Percentiles rank a stretch among this genome's conserved stretches.
Evolutionary conservation across 2,329 filamentous ascomycete genomes (phyloP).

Genomic region (Xylaria sp.): DNA sequence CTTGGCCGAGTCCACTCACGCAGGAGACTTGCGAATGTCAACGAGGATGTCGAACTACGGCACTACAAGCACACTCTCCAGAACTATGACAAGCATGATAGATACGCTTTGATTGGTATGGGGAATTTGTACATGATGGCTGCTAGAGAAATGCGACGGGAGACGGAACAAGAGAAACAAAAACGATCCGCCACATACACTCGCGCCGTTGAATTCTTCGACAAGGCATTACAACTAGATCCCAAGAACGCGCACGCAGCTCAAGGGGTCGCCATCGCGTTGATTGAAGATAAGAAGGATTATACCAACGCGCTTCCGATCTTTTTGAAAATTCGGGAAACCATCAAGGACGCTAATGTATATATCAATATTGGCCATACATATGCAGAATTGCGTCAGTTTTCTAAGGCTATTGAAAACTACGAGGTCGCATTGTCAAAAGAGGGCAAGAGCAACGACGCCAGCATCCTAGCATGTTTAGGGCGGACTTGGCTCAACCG

Average conservation of each 20-base stretch:
- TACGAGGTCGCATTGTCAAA: constrained; percentile 86
- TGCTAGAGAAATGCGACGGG: constrained; percentile 92
- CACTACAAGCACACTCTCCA: constrained; percentile 97
- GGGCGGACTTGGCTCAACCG: constrained; percentile 86
- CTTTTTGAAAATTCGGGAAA: constrained; percentile 89
- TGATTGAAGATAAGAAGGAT: constrained; percentile 94
- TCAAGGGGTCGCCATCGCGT: constrained; percentile 91
- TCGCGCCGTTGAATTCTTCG: constrained; percentile 96
- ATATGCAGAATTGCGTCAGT: constrained; percentile 89
- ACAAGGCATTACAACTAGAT: constrained; percentile 95
- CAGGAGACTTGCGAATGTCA: constrained; percentile 79
- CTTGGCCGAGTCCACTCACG: constrained; percentile 80
- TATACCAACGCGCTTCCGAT: constrained; percentile 81
- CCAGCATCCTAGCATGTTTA: constrained; percentile 81
- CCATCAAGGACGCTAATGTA: constrained; percentile 84
- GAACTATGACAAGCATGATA: constrained; percentile 94
- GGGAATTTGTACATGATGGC: constrained; percentile 88
- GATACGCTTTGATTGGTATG: constrained; percentile 97
- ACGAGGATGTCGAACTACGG: constrained; percentile 87
- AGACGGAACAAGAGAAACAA: constrained; percentile 87
- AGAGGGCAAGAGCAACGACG: constrained; percentile 74
- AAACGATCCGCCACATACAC: constrained; percentile 86
- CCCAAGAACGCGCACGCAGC: constrained; percentile 95
- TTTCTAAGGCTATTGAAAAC: constrained; percentile 87
- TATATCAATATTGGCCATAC: constrained; percentile 94